Base-by-base conservation (phyloP, 2,329 filamentous ascomycete species). In the Metarhizium brunneum region DNA sequence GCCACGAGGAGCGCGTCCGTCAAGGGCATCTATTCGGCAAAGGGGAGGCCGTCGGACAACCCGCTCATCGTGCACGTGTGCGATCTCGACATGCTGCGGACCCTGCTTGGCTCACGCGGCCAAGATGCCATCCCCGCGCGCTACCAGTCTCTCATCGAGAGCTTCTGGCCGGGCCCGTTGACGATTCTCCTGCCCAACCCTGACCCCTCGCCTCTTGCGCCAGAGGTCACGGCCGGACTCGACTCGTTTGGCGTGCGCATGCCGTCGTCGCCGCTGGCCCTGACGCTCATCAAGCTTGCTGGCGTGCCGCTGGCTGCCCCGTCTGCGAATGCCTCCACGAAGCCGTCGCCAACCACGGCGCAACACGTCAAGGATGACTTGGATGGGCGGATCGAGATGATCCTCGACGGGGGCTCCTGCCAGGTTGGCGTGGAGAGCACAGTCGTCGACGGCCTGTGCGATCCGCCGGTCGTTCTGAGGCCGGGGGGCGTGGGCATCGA, bases 361-460 rank as follows among this genome's bases (percentile, higher is more conserved):
- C 84, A 87, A 64, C 94, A 99, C 69, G 94, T 99, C 13, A 78
- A 84, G 25, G 85, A 95, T 59, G 94, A 99, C 67, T 76, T 99
- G 11, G 71, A 85, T 42, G 90, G 90, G 0, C 82, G 86, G 51
- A 95, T 99, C 60, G 84, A 88, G 63, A 76, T 92, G 6, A 94
- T 99, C 56, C 75, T 99, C 0, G 92, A 99, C 62, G 94, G 92
- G 2, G 94, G 94, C 0, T 73, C 85, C 0, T 97, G 92, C 64
- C 79, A 81, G 20, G 90, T 99, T 11, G 94, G 94, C 1, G 91
- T 99, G 0, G 94, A 99, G 72, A 96, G 91, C 68, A 99, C 94
- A 0, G 94, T 99, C 1, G 91, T 99, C 0, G 94, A 97, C 65
- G 94, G 94, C 0, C 74, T 97, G 14, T 90, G 84, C 56, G 73